Evolutionary conservation across 805 yeast genomes (phyloP).

Genomic region (Blastobotrys muscicola): DNA sequence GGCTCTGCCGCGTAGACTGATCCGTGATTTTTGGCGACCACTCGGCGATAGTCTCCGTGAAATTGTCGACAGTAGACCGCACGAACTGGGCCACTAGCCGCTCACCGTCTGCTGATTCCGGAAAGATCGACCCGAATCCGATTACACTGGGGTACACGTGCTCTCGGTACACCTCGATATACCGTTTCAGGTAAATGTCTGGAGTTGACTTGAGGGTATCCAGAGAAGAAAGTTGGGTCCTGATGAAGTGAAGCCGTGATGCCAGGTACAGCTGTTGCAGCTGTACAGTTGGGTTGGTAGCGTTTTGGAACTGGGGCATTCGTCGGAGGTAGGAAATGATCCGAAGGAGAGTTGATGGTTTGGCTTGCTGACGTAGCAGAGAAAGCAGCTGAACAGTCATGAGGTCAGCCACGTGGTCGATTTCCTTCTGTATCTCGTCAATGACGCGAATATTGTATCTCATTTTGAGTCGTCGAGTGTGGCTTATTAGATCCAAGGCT

Average conservation of each 20-base stretch:
- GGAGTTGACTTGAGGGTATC: conserved; percentile 45
- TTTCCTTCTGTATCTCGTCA: conserved; percentile 44
- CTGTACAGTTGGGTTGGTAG: conserved; percentile 19
- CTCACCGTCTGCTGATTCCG: conserved; percentile 26
- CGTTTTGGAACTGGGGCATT: conserved; percentile 32
- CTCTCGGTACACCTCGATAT: conserved; percentile 78
- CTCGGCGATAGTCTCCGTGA: conserved; percentile 16
- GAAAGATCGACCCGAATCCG: conserved; percentile 55
- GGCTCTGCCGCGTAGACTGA: conserved; percentile 38
- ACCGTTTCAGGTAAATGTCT: conserved; percentile 62
- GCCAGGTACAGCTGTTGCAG: conserved; percentile 53
- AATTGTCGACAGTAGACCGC: conserved; percentile 17
- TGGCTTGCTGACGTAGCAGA: conserved; percentile 63
- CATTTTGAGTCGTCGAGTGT: conserved; percentile 56
- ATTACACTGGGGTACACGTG: conserved; percentile 66
- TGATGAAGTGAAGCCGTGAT: conserved; percentile 60
- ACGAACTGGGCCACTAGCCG: conserved; percentile 23
- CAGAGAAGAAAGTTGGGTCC: conserved; percentile 48
- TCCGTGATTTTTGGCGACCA: conserved; percentile 24
- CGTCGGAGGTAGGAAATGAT: conserved; percentile 67
- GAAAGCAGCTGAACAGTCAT: conserved; percentile 67
- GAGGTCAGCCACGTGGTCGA: conserved; percentile 36
- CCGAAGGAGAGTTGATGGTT: conserved; percentile 70
- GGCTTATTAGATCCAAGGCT: conserved; percentile 73
- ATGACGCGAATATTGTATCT: conserved; percentile 53